Evolutionary conservation across 1,284 basidiomycete genomes (phyloP).

Genomic region (Mycosarcoma mackinlayi): DNA sequence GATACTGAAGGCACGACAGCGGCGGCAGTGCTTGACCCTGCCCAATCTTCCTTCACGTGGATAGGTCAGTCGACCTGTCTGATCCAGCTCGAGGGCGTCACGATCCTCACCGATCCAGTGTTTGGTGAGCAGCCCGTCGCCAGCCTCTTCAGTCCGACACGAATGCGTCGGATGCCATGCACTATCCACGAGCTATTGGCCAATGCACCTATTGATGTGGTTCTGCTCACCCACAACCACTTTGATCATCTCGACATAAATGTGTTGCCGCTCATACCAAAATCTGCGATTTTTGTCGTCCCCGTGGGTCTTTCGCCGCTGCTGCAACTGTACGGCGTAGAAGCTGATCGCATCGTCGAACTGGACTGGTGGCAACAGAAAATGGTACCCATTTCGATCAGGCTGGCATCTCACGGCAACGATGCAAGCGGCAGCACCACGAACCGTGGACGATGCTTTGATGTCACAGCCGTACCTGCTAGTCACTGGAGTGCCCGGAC

Average conservation of each 20-base stretch:
- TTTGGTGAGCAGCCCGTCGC: conserved; percentile 70
- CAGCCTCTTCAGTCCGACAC: conserved; percentile 68
- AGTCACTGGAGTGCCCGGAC: conserved; percentile 71
- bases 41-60: conserved; percentile 55
- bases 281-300: conserved; percentile 58
- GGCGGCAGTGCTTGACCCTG: conserved; percentile 4
- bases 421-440: neutral
- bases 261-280: conserved; percentile 51
- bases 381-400: conserved; percentile 15
- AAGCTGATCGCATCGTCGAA: conserved; percentile 49
- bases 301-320: conserved; percentile 58
- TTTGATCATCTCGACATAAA: conserved; percentile 62
- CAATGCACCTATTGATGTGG: conserved; percentile 69
- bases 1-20: too few relatives aligned
- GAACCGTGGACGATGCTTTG: conserved; percentile 20
- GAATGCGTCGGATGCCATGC: conserved; percentile 70
- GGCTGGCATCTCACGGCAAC: conserved; percentile 15
- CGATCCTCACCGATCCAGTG: conserved; percentile 72
- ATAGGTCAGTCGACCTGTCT: conserved; percentile 66
- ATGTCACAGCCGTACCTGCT: conserved; percentile 52
- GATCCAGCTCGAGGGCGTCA: conserved; percentile 70
- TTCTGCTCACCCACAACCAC: conserved; percentile 70
- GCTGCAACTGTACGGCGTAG: conserved; percentile 53
- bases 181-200: conserved; percentile 66
- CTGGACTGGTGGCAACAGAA: conserved; percentile 67